A percentile compares a stretch with the other conserved stretches of the same genome.
phyloP scores from a whole-genome alignment of 2,329 filamentous ascomycete species.

The Xylariales sp. region DNA sequence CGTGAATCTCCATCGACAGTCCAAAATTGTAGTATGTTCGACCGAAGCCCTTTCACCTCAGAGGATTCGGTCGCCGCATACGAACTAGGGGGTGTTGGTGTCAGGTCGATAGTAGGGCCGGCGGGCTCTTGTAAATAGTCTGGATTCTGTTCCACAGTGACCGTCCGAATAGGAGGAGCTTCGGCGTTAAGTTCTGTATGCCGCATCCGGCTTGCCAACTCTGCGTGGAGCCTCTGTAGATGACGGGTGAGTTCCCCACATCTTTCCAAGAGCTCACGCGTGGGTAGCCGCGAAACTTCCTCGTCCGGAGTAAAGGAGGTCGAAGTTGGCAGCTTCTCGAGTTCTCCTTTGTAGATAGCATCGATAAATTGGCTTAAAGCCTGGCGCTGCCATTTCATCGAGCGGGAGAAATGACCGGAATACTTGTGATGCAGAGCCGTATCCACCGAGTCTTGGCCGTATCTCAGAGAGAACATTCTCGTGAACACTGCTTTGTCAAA shows the following conservation, averaged over 20 bases:
- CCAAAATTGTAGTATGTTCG: not conserved
- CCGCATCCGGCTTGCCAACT: not conserved
- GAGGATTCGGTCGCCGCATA: not conserved
- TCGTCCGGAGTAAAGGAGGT: not conserved
- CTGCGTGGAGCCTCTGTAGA: constrained; percentile 1
- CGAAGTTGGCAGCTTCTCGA: not conserved
- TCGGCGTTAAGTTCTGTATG: not conserved
- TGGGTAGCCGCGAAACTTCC: constrained; percentile 1
- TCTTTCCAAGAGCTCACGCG: not conserved
- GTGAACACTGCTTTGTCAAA: constrained; percentile 4
- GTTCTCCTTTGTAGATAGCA: not conserved
- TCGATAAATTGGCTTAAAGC: constrained; percentile 1
- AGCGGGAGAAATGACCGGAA: not conserved
- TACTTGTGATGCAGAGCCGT: constrained; percentile 2
- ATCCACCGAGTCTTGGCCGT: not conserved
- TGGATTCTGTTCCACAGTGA: not conserved
- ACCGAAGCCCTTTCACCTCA: not conserved
- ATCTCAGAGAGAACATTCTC: constrained; percentile 1
- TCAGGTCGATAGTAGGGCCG: not conserved
- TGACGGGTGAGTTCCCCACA: constrained; percentile 1
- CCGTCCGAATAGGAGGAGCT: constrained; percentile 1
- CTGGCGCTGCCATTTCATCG: constrained; percentile 4
- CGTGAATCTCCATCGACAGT: not conserved
- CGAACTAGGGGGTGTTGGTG: not conserved
- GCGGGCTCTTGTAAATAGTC: not conserved